A percentile compares a stretch with the other conserved stretches of the same genome.
Evolutionary conservation across 1,284 basidiomycete species (phyloP).

Genomic region (Leccinum subrobustum): DNA sequence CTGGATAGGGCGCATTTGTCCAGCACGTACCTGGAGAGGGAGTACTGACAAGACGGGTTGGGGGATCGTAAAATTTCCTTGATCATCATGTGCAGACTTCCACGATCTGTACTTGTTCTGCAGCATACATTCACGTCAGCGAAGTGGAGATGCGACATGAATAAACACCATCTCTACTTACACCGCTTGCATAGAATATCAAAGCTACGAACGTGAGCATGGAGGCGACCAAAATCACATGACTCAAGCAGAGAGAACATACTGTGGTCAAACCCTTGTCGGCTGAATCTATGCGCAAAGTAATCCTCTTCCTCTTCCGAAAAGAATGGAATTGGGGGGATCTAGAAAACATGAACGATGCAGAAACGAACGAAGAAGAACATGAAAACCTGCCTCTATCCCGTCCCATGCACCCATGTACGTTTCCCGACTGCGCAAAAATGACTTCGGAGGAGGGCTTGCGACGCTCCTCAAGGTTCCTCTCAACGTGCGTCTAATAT

Average conservation of each 20-base stretch:
- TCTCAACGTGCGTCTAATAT: slow-evolving; percentile 55
- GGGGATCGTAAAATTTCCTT: slow-evolving; percentile 58
- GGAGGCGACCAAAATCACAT: background rate
- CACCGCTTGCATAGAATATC: slow-evolving; percentile 55
- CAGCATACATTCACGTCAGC: slow-evolving; percentile 1
- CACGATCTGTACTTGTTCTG: slow-evolving; percentile 55
- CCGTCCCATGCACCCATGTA: slow-evolving; percentile 50
- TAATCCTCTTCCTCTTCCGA: slow-evolving; percentile 61
- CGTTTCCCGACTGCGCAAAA: slow-evolving; percentile 46
- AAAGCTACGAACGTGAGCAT: slow-evolving; percentile 39
- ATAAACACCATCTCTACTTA: slow-evolving; percentile 20
- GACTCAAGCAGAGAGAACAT: slow-evolving; percentile 24
- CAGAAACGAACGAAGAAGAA: background rate
- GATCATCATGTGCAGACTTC: slow-evolving; percentile 46
- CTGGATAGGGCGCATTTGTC: background rate
- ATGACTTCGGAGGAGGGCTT: slow-evolving; percentile 54
- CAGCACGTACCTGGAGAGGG: slow-evolving; percentile 45
- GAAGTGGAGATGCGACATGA: background rate
- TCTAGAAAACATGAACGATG: slow-evolving; percentile 35
- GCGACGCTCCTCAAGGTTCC: slow-evolving; percentile 48
- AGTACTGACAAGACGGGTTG: slow-evolving; percentile 58
- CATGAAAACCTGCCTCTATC: slow-evolving; percentile 7
- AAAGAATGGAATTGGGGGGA: slow-evolving; percentile 59
- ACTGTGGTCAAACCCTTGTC: slow-evolving; percentile 62
- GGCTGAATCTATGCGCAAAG: slow-evolving; percentile 56